phyloP scores from a whole-genome alignment of 352 stramenopile species.

The Phytophthora fragariae region DNA sequence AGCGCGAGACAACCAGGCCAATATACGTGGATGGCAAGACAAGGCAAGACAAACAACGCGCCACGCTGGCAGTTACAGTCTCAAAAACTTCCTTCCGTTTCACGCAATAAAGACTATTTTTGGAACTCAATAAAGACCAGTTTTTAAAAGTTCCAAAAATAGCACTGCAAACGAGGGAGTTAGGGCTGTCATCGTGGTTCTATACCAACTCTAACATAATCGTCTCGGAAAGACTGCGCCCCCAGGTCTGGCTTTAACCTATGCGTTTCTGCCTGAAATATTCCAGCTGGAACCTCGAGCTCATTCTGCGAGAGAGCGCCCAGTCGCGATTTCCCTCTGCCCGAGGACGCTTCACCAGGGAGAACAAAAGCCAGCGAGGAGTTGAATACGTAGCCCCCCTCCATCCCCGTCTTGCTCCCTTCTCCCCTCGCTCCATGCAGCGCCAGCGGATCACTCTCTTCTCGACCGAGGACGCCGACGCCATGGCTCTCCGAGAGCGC shows the following conservation, averaged over 20 bases:
- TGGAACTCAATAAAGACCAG: too few species aligned
- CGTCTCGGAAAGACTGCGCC: conserved; percentile 28
- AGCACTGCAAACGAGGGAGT: conserved; percentile 11
- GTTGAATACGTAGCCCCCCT: neutral
- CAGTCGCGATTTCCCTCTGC: neutral
- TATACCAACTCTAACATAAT: neutral
- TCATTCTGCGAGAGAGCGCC: conserved; percentile 40
- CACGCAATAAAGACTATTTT: too few species aligned
- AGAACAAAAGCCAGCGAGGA: neutral
- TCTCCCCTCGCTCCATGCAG: conserved; percentile 35
- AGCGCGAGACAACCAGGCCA: conserved; percentile 3
- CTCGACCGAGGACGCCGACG: conserved; percentile 70
- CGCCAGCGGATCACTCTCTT: conserved; percentile 79
- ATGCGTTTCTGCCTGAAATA: conserved; percentile 32
- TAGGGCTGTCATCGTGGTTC: conserved; percentile 25
- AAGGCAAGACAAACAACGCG: neutral
- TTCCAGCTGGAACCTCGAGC: conserved; percentile 12
- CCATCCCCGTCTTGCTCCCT: neutral
- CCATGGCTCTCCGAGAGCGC: conserved; percentile 77
- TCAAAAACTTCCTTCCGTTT: neutral
- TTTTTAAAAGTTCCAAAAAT: conserved; percentile 15
- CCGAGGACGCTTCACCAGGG: neutral
- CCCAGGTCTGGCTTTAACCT: conserved; percentile 8
- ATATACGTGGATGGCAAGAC: neutral
- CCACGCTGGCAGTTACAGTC: neutral